These are phyloP conservation scores for Mycena floridula DNA, from an alignment of 768 basidiomycete genomes.

Conservation along the genomic window DNA sequence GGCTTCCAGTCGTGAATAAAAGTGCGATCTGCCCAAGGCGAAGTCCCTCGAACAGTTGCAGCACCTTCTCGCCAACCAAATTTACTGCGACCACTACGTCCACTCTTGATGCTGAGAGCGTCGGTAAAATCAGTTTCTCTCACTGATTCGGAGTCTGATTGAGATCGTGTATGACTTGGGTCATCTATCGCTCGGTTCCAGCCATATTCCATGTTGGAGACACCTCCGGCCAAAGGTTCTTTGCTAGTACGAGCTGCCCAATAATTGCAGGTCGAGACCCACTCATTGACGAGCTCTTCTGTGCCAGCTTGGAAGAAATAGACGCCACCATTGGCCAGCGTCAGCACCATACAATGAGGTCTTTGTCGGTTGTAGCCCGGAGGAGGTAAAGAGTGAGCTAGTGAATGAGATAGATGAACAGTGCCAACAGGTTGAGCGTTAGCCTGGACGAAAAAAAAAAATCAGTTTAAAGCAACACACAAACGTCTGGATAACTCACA, in stretches of 20 bases:
- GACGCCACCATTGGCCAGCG: slow-evolving; percentile 82
- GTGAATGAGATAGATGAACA: slow-evolving; percentile 78
- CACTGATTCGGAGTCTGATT: slow-evolving; percentile 51
- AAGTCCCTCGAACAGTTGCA: slow-evolving; percentile 58
- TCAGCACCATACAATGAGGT: slow-evolving; percentile 93
- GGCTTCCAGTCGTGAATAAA: slow-evolving; percentile 93
- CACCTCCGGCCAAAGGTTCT: slow-evolving; percentile 91
- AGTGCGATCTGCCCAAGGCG: slow-evolving; percentile 73
- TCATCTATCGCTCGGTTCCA: slow-evolving; percentile 79
- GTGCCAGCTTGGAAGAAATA: slow-evolving; percentile 99
- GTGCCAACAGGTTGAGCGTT: slow-evolving; percentile 85
- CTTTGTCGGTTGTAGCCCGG: slow-evolving; percentile 90
- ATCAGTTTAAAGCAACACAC: slow-evolving; percentile 1
- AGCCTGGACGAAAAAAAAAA: slow-evolving; percentile 40
- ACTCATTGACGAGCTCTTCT: slow-evolving; percentile 96
- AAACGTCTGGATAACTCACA: slow-evolving; percentile 42
- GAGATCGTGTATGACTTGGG: slow-evolving; percentile 41
- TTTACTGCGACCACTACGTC: slow-evolving; percentile 66
- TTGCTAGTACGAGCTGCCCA: slow-evolving; percentile 96
- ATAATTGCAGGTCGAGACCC: slow-evolving; percentile 99
- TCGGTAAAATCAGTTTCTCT: slow-evolving; percentile 51
- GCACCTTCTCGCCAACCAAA: slow-evolving; percentile 68
- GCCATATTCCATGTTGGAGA: slow-evolving; percentile 99
- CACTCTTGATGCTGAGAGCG: slow-evolving; percentile 68
- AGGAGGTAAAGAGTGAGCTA: slow-evolving; percentile 82